A percentile compares a stretch with the other conserved stretches of the same genome.
Conservation (phyloP, 345 rosid species). For the Hevea brasiliensis region DNA sequence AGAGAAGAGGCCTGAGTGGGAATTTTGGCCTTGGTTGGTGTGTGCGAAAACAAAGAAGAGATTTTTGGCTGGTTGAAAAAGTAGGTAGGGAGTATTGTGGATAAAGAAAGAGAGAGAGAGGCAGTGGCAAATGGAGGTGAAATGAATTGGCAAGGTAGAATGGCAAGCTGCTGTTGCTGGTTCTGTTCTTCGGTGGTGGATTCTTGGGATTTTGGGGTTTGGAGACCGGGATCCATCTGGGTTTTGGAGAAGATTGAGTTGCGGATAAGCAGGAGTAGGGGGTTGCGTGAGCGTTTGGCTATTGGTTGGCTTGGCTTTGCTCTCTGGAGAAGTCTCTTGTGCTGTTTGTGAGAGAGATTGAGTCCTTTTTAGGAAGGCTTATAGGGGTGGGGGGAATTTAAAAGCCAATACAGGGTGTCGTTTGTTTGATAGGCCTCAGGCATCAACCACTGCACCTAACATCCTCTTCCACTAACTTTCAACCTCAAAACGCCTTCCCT, state of each 20-base stretch:
- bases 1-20: slow-evolving; percentile 70
- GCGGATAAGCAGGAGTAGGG: background rate
- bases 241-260: background rate
- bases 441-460: slow-evolving; percentile 4
- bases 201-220: slow-evolving; percentile 35
- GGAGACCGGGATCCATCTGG: slow-evolving; percentile 51
- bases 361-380: background rate
- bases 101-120: slow-evolving; percentile 55
- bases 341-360: background rate
- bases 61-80: slow-evolving; percentile 56
- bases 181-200: slow-evolving; percentile 28
- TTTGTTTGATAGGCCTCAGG: background rate
- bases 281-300: background rate
- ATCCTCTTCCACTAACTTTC: background rate
- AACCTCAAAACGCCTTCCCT: background rate
- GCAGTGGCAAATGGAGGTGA: slow-evolving; percentile 63
- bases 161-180: slow-evolving; percentile 21
- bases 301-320: background rate
- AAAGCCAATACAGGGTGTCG: background rate
- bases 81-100: slow-evolving; percentile 44
- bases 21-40: slow-evolving; percentile 60
- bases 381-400: background rate
- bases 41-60: slow-evolving; percentile 38
- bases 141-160: slow-evolving; percentile 32
- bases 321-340: background rate